Percentiles rank a stretch among this genome's conserved stretches.
Conservation (phyloP, 768 basidiomycete genomes). For the Dioszegia aurantiaca region DNA sequence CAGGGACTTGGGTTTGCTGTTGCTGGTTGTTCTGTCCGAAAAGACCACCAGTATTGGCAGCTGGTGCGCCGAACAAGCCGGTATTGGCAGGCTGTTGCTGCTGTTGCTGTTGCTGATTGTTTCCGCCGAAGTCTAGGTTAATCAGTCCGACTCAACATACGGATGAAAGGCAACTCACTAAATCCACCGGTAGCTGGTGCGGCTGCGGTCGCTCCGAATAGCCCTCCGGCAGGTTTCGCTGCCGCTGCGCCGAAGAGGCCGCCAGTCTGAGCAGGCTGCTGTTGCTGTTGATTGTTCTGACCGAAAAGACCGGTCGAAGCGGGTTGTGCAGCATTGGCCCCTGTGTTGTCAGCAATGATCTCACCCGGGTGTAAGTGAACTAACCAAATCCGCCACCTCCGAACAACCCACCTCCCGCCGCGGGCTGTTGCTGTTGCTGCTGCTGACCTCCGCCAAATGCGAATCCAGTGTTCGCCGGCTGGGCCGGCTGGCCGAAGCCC, state of each 20-base stretch:
- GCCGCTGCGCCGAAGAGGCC: slow-evolving; percentile 38
- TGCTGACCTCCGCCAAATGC: slow-evolving; percentile 46
- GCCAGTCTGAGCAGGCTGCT: slow-evolving; percentile 18
- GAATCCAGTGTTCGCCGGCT: slow-evolving; percentile 37
- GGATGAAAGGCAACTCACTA: neutral
- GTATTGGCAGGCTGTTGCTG: slow-evolving; percentile 15
- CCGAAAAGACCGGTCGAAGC: slow-evolving; percentile 17
- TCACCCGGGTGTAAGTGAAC: neutral
- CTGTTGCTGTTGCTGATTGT: slow-evolving; percentile 22
- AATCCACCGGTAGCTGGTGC: slow-evolving; percentile 14
- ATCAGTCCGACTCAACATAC: neutral
- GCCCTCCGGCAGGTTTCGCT: slow-evolving; percentile 33
- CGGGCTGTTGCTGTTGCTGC: slow-evolving; percentile 48
- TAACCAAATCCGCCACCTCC: slow-evolving; percentile 34
- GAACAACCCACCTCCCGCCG: slow-evolving; percentile 37
- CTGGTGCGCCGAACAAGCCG: slow-evolving; percentile 37
- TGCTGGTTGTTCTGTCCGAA: slow-evolving; percentile 46
- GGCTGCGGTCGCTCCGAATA: slow-evolving; percentile 36
- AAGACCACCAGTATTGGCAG: slow-evolving; percentile 33
- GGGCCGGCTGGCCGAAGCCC: slow-evolving; percentile 43
- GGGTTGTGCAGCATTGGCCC: slow-evolving; percentile 4
- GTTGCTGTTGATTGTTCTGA: slow-evolving; percentile 27
- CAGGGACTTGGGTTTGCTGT: slow-evolving; percentile 48
- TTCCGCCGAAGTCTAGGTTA: slow-evolving; percentile 19
- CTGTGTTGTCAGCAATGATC: neutral